These are phyloP conservation scores for Colletotrichum filicis DNA, from an alignment of 2,329 filamentous ascomycete genomes.

Conservation along the genomic window DNA sequence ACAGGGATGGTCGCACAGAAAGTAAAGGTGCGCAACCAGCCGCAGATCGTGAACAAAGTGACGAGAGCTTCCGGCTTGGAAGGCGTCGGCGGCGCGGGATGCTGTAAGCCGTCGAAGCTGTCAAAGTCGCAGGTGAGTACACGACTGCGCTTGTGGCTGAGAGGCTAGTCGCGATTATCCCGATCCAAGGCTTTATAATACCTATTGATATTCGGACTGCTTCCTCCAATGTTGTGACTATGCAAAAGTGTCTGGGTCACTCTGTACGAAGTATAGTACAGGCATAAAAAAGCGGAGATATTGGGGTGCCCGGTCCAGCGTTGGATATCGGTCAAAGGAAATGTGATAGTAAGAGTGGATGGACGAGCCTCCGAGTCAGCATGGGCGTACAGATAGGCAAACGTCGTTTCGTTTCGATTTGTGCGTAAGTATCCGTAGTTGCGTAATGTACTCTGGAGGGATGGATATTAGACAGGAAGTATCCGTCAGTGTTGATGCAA, in stretches of 20 bases:
- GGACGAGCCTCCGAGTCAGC: not conserved
- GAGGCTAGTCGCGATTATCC: constrained; percentile 1
- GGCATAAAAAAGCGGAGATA: not conserved
- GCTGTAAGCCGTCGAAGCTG: constrained; percentile 21
- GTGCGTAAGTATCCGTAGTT: not conserved
- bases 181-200: not conserved
- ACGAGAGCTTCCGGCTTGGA: not conserved
- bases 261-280: not conserved
- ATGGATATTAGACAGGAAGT: not conserved
- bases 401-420: not conserved
- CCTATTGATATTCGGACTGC: not conserved
- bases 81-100: constrained; percentile 18
- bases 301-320: not conserved
- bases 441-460: too few species aligned
- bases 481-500: not conserved
- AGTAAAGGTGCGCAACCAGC: constrained; percentile 22
- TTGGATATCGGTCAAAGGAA: not conserved
- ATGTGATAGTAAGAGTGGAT: not conserved
- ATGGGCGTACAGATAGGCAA: not conserved
- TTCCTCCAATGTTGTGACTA: constrained; percentile 8
- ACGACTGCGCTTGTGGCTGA: constrained; percentile 29
- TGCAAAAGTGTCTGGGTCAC: not conserved
- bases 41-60: constrained; percentile 9
- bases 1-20: not conserved
- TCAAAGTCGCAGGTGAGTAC: constrained; percentile 30